These are phyloP conservation scores for Alternaria viburni DNA, from an alignment of 2,329 filamentous ascomycete species.

Conservation along the genomic window DNA sequence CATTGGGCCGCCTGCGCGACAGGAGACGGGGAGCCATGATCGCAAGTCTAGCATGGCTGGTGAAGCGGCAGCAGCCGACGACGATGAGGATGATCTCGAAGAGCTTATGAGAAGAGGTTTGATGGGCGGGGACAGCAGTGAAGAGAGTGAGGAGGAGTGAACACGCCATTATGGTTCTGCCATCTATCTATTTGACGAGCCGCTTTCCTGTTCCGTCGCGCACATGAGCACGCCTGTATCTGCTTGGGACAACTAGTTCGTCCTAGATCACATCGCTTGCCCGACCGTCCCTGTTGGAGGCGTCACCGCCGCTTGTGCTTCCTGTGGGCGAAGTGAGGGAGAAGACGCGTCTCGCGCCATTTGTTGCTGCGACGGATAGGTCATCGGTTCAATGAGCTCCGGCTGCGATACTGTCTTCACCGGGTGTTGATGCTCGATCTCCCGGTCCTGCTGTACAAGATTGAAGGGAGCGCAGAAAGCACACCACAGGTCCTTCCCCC, in stretches of 20 bases:
- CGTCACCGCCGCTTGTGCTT: background rate
- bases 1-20: slow-evolving; percentile 39
- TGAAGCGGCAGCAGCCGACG: slow-evolving; percentile 22
- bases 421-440: background rate
- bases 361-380: background rate
- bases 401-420: background rate
- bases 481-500: no score
- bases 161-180: background rate
- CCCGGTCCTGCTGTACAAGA: background rate
- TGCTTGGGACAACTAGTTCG: no score
- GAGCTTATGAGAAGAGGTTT: slow-evolving; percentile 53
- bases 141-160: slow-evolving; percentile 55
- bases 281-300: background rate
- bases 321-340: background rate
- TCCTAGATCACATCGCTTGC: background rate
- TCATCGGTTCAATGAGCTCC: background rate
- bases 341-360: no score
- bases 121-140: slow-evolving; percentile 46
- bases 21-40: slow-evolving; percentile 9
- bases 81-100: slow-evolving; percentile 51
- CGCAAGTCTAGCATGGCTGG: slow-evolving; percentile 16
- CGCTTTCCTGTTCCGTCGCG: background rate
- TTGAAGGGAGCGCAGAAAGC: background rate
- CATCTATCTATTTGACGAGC: background rate
- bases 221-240: background rate